Evolutionary conservation across 805 yeast genomes (phyloP), one percentile per base, ranked within the genome.

Genomic region (Candida saitoana): DNA sequence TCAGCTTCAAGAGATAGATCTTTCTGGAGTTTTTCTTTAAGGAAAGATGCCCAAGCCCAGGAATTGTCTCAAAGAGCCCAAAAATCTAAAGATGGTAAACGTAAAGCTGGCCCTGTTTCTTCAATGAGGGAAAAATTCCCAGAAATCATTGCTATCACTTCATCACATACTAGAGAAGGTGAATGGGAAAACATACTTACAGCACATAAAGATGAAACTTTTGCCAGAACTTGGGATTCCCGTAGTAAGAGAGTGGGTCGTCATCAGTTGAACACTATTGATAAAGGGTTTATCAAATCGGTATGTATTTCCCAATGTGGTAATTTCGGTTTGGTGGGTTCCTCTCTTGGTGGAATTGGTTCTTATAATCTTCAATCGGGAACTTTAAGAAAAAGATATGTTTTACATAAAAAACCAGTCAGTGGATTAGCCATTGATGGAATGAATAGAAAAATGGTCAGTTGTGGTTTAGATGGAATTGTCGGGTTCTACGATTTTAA

Each of bases 21-120:
- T 2, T 74, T 95, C 51, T 93, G 98, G 98, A 76, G 80, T 6
- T 91, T 93, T 55, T 90, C 98, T 1, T 70, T 93, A 40, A 76
- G 98, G 54, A 93, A 93, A 60, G 98, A 93, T 62, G 95, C 97
- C 0, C 99, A 93, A 64, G 87, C 96, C 3, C 96, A 87, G 56
- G 95, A 89, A 58, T 67, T 93, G 55, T 89, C 97, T 0, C 97
- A 90, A 63, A 77, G 85, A 49, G 67, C 76, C 16, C 72, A 68
- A 7, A 74, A 66, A 36, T 39, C 56, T 3, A 51, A 48, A 36
- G 54, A 52, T 40, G 55, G 49, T 18, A 62, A 60, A 43, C 53
- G 84, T 50, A 65, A 69, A 40, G 84, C 77, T 4, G 89, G 90
- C n/a, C 59, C 67, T 5, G 67, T 68, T 9, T 63, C 69, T 20